These are phyloP conservation scores for Exophiala spinifera DNA, from an alignment of 2,329 filamentous ascomycete species.

Conservation along the genomic window DNA sequence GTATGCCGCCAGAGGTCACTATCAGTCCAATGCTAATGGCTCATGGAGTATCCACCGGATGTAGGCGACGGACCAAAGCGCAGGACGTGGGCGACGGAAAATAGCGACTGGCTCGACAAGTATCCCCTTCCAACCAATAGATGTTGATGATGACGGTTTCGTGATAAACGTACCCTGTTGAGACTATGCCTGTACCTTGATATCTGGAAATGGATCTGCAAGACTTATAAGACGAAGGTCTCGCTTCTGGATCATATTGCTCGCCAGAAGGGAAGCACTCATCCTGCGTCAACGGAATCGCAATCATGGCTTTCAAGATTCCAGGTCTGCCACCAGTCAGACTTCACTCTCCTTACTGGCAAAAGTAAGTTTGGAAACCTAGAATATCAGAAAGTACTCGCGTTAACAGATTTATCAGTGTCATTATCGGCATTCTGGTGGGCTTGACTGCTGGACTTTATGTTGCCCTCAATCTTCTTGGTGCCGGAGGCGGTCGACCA, in stretches of 20 bases:
- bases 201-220: neutral
- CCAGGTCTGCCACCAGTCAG: conserved; percentile 4
- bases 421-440: conserved; percentile 11
- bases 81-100: conserved; percentile 1
- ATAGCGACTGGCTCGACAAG: neutral
- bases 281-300: neutral
- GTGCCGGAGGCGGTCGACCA: conserved; percentile 11
- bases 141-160: neutral
- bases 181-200: neutral
- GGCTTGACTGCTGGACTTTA: conserved; percentile 12
- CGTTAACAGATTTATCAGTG: neutral
- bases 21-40: neutral
- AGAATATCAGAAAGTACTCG: neutral
- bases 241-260: neutral
- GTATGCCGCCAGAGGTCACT: neutral
- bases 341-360: conserved; percentile 10
- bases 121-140: neutral
- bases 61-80: neutral
- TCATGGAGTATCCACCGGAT: neutral
- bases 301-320: conserved; percentile 18
- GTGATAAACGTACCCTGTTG: neutral
- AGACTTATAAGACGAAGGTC: neutral
- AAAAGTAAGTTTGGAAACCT: conserved; percentile 7
- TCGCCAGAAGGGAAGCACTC: neutral
- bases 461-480: conserved; percentile 12